Conservation (phyloP, 495 filamentous ascomycete species). For the Rostrohypoxylon terebratum region DNA sequence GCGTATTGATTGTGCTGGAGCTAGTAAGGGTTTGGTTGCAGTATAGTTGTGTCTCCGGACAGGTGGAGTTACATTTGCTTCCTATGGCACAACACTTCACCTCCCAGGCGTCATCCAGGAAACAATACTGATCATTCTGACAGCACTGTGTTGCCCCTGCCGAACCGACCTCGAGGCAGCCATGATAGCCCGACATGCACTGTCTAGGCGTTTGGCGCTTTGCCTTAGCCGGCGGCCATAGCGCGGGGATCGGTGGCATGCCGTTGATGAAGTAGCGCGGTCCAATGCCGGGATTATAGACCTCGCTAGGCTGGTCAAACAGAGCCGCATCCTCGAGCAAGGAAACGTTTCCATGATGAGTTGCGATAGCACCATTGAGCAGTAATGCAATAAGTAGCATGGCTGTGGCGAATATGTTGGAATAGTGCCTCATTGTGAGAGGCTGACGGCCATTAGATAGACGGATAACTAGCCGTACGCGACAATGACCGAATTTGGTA, state of each 20-base stretch:
- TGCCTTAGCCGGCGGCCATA: slow-evolving; percentile 10
- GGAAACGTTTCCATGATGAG: slow-evolving; percentile 15
- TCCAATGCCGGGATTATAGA: slow-evolving; percentile 34
- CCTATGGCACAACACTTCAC: slow-evolving; percentile 56
- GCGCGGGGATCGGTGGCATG: slow-evolving; percentile 38
- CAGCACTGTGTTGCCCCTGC: slow-evolving; percentile 39
- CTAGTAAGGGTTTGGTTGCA: slow-evolving; percentile 45
- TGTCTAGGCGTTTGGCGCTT: slow-evolving; percentile 11
- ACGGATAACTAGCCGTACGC: slow-evolving; percentile 33
- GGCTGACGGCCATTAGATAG: slow-evolving; percentile 20
- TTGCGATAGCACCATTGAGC: slow-evolving; percentile 6
- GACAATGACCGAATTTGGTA: slow-evolving; percentile 24
- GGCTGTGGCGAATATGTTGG: not conserved
- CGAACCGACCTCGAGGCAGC: slow-evolving; percentile 40
- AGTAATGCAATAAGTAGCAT: slow-evolving; percentile 23
- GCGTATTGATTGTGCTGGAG: slow-evolving; percentile 39
- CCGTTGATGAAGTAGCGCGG: slow-evolving; percentile 41
- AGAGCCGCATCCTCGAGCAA: slow-evolving; percentile 30
- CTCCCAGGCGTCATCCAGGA: slow-evolving; percentile 27
- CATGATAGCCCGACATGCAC: slow-evolving; percentile 12
- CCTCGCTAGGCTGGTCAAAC: slow-evolving; percentile 3
- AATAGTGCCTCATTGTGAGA: slow-evolving; percentile 31
- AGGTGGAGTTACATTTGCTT: slow-evolving; percentile 50
- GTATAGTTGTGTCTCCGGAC: slow-evolving; percentile 31
- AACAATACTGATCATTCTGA: slow-evolving; percentile 49